phyloP scores from a whole-genome alignment of 2,329 filamentous ascomycete genomes.

The Juglanconis oblonga region DNA sequence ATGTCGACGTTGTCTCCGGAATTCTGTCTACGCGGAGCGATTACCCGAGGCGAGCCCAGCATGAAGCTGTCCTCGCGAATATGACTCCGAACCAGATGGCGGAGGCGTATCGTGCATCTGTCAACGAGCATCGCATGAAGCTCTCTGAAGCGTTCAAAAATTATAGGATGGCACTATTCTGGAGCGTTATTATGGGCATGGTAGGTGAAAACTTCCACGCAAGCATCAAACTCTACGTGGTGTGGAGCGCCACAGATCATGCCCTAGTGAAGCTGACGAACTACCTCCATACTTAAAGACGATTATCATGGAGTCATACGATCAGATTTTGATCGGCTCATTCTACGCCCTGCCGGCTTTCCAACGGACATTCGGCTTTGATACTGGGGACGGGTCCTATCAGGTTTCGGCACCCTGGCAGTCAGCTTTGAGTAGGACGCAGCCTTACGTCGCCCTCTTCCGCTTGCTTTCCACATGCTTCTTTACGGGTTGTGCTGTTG shows the following conservation, averaged over 20 bases:
- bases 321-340: slow-evolving; percentile 30
- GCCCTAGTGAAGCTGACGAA: not conserved
- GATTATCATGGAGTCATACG: slow-evolving; percentile 32
- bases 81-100: not conserved
- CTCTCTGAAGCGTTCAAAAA: not conserved
- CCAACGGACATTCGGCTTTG: slow-evolving; percentile 26
- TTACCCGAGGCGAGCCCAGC: not conserved
- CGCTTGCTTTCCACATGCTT: not conserved
- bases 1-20: too few relatives aligned
- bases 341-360: slow-evolving; percentile 31
- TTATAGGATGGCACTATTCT: slow-evolving; percentile 20
- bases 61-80: not conserved
- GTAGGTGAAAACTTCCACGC: not conserved
- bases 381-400: slow-evolving; percentile 27
- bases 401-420: slow-evolving; percentile 17
- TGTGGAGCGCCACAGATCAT: not conserved
- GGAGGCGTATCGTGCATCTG: not conserved
- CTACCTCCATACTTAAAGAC: slow-evolving; percentile 31
- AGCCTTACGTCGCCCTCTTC: not conserved
- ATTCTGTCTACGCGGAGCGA: not conserved
- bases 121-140: not conserved
- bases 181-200: slow-evolving; percentile 28
- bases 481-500: not conserved
- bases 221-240: not conserved
- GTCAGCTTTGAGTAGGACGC: not conserved